Evolutionary conservation across 2,329 filamentous ascomycete genomes (phyloP), one percentile per base, ranked within the genome.

Genomic region (Colletotrichum eleusines): DNA sequence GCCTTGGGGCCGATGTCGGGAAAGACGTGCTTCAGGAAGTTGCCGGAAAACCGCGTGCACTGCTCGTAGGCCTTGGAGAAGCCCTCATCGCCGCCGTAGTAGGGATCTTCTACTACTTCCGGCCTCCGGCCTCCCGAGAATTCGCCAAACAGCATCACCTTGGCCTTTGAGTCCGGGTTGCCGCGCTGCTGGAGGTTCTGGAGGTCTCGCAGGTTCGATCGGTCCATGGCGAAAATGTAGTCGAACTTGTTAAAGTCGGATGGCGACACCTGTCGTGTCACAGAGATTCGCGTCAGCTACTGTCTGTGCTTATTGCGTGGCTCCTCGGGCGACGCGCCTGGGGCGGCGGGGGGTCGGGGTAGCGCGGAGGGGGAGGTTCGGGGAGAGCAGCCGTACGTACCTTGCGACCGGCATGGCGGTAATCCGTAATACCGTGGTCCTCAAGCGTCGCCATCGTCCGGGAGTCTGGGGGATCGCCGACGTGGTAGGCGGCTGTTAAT

Each of bases 191-290:
- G 84, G 77, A 91, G 81, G 42, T 89, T 85, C 76, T 90, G 80
- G 69, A 97, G 82, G 77, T 97, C 89, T 11, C 86, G 84, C 54
- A 97, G 84, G 79, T 98, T 98, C 55, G 90, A 89, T 59, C 89
- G 86, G 79, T 99, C 96, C 96, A 99, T 99, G 72, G 93, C 95
- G 68, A 99, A 90, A 71, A 99, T 90, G 82, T 97, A 98, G 81
- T 98, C 94, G 77, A 98, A 98, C 20, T 87, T 86, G 66, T 90
- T 84, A 76, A 98, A 97, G 81, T 99, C 96, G 62, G 87, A 86
- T 1, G 85, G 81, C 5, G 83, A 82, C 60, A 91, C 80, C 87
- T 89, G 66, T 23, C 33, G 4, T n/a, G 26, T 51, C 8, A 35
- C n/a, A 23, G 6, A 18, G 40, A 2, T 26, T 5, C 31, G 28